phyloP scores from a whole-genome alignment of 495 filamentous ascomycete genomes.

The Penicillium mononematosum region DNA sequence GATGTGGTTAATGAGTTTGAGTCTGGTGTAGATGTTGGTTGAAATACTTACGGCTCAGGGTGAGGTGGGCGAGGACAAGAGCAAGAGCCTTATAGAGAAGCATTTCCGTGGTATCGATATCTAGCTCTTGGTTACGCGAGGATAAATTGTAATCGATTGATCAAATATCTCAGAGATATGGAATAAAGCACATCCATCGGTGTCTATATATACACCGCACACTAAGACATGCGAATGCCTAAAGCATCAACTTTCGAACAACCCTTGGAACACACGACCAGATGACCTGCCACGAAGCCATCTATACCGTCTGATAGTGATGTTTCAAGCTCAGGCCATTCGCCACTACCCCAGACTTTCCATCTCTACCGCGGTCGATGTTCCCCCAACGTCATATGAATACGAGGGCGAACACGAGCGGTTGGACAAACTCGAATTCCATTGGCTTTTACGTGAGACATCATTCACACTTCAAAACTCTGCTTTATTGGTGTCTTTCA shows the following conservation, averaged over 20 bases:
- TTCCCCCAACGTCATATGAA: not conserved
- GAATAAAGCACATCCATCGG: not conserved
- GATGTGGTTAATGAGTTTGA: not conserved
- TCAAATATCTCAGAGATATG: not conserved
- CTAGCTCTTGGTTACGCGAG: not conserved
- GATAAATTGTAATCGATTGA: not conserved
- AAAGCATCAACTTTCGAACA: not conserved
- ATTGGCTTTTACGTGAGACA: constrained; percentile 13
- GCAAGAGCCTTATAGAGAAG: constrained; percentile 11
- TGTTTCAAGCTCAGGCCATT: constrained; percentile 2
- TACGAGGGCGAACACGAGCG: constrained; percentile 12
- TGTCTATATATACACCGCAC: constrained; percentile 4
- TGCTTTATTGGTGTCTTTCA: not conserved
- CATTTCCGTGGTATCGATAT: constrained; percentile 9
- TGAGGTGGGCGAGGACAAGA: constrained; percentile 9
- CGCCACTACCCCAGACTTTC: constrained; percentile 7
- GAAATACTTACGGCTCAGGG: constrained; percentile 14
- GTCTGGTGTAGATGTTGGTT: not conserved
- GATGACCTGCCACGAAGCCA: constrained; percentile 26
- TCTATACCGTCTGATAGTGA: constrained; percentile 1
- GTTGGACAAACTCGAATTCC: too few species aligned
- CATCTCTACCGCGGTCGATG: not conserved
- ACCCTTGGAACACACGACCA: constrained; percentile 7
- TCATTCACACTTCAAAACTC: not conserved
- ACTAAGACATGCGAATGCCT: not conserved